Percentiles rank a stretch among this genome's conserved stretches.
phyloP scores from a whole-genome alignment of 1,284 basidiomycete genomes.

The Irpex sp. region DNA sequence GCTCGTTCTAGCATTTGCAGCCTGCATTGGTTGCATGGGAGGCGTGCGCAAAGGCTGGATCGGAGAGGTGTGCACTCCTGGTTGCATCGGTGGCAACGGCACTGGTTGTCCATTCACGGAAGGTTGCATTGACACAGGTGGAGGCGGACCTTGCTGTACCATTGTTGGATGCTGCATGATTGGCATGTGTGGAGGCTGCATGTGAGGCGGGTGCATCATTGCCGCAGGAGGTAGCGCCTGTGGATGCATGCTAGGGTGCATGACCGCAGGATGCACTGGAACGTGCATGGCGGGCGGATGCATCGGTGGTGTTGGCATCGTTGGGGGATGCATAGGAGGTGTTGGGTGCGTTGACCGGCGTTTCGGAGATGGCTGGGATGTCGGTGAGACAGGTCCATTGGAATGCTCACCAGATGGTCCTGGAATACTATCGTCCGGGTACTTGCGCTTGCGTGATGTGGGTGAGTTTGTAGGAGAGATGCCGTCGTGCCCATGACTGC shows the following conservation, averaged over 20 bases:
- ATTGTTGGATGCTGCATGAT: not conserved
- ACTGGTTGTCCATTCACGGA: not conserved
- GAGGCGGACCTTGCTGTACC: not conserved
- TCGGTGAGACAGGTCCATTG: slow-evolving; percentile 11
- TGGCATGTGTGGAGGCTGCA: slow-evolving; percentile 16
- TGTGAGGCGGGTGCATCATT: slow-evolving; percentile 14
- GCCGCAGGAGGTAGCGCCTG: not conserved
- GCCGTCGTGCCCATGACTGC: slow-evolving; percentile 16
- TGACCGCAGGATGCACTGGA: slow-evolving; percentile 13
- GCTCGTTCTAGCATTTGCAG: slow-evolving; percentile 12
- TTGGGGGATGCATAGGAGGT: slow-evolving; percentile 7
- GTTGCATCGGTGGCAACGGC: not conserved
- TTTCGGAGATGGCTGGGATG: slow-evolving; percentile 12
- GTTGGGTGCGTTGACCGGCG: slow-evolving; percentile 24
- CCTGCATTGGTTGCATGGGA: slow-evolving; percentile 18
- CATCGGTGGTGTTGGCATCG: slow-evolving; percentile 10
- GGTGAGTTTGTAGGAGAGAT: slow-evolving; percentile 21
- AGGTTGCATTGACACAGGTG: not conserved
- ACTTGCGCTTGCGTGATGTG: slow-evolving; percentile 39
- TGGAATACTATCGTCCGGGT: slow-evolving; percentile 32
- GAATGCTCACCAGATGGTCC: slow-evolving; percentile 16
- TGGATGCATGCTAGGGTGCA: slow-evolving; percentile 11
- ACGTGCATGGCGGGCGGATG: slow-evolving; percentile 5
- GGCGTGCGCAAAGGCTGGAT: slow-evolving; percentile 15
- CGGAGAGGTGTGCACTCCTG: slow-evolving; percentile 3